These are phyloP conservation scores for Penicillium ochrochloron DNA, from an alignment of 495 filamentous ascomycete genomes.

Conservation along the genomic window DNA sequence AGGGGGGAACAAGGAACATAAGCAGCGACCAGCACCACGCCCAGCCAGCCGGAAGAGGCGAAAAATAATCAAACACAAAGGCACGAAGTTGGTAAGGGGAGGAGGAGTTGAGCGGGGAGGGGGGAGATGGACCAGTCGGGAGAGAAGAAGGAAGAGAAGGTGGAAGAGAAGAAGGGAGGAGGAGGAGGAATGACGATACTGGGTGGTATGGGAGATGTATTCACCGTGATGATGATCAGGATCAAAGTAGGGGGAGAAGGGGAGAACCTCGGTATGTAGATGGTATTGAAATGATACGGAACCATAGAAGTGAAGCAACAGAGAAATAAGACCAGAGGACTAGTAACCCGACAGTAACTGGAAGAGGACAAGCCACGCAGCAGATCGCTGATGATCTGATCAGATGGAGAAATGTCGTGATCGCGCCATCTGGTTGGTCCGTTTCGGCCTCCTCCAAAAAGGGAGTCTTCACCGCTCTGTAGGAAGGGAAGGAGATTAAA, in stretches of 20 bases:
- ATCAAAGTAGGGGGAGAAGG: background rate
- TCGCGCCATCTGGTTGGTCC: constrained; percentile 42
- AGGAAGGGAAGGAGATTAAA: background rate
- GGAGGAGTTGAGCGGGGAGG: constrained; percentile 8
- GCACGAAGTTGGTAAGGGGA: constrained; percentile 6
- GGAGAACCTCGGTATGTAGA: background rate
- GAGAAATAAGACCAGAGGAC: background rate
- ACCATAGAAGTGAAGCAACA: background rate
- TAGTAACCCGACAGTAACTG: background rate
- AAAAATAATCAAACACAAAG: background rate
- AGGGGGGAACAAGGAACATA: constrained; percentile 10
- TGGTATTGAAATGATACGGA: background rate
- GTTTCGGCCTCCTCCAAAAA: background rate
- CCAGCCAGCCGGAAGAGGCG: constrained; percentile 1
- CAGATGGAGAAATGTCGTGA: constrained; percentile 58
- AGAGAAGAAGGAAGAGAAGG: constrained; percentile 12
- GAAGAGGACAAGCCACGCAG: constrained; percentile 6
- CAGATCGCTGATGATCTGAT: constrained; percentile 50
- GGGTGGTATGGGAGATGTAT: background rate
- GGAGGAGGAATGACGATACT: background rate
- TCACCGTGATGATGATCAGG: background rate
- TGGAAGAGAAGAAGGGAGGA: constrained; percentile 14
- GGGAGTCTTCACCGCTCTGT: constrained; percentile 32
- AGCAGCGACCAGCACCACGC: background rate
- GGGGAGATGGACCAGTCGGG: constrained; percentile 10